Conservation (phyloP, 805 yeast genomes). For the Maudiozyma bulderi region DNA sequence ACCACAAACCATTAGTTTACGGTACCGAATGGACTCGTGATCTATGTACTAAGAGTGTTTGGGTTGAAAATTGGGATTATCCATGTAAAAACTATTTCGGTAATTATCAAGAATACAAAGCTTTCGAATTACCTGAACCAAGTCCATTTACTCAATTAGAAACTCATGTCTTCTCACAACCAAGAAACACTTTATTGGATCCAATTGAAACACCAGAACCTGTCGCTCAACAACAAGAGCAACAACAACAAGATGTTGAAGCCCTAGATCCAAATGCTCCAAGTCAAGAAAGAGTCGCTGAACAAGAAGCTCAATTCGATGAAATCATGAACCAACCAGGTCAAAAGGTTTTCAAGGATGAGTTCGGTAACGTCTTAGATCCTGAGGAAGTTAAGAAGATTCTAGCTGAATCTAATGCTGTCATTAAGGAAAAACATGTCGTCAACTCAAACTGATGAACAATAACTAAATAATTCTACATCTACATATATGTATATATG, state of each 20-base stretch:
- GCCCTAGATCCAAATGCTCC: neutral
- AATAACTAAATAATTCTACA: neutral
- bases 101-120: slow-evolving; percentile 15
- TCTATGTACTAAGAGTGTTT: slow-evolving; percentile 52
- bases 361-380: slow-evolving; percentile 30
- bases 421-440: slow-evolving; percentile 1
- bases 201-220: neutral
- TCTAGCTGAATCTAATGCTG: slow-evolving; percentile 22
- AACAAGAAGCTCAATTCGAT: slow-evolving; percentile 10
- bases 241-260: neutral
- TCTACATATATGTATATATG: neutral
- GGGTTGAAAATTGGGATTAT: slow-evolving; percentile 74
- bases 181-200: neutral
- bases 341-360: slow-evolving; percentile 29
- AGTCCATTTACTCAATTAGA: neutral
- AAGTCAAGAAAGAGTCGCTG: slow-evolving; percentile 3
- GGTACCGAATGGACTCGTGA: slow-evolving; percentile 72
- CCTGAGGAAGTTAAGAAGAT: slow-evolving; percentile 25
- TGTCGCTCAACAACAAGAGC: neutral
- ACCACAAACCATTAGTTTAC: slow-evolving; percentile 64
- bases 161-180: neutral
- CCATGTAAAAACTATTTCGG: slow-evolving; percentile 55
- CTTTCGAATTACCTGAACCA: neutral
- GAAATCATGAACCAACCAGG: slow-evolving; percentile 20
- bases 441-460: neutral